Conservation (phyloP, 257 asterid genomes). For the Solanum medicagineum region DNA sequence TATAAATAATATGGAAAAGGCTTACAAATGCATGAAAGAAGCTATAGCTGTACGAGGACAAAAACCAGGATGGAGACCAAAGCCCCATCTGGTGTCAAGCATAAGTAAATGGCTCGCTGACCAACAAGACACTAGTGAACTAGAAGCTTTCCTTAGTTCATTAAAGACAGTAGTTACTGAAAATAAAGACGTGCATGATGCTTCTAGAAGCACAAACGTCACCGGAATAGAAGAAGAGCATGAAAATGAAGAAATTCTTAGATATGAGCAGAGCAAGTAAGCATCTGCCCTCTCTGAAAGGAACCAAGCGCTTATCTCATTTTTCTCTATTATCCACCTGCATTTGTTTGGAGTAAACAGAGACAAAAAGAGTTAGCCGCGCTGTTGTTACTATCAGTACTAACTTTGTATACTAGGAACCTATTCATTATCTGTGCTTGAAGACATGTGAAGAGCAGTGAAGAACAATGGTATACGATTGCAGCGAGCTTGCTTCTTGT, state of each 20-base stretch:
- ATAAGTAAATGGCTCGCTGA: slow-evolving; percentile 39
- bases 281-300: neutral
- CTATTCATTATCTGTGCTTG: neutral
- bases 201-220: slow-evolving; percentile 16
- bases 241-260: slow-evolving; percentile 18
- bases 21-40: slow-evolving; percentile 41
- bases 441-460: neutral
- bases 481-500: neutral
- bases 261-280: slow-evolving; percentile 2
- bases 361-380: neutral
- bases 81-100: slow-evolving; percentile 16
- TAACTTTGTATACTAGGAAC: neutral
- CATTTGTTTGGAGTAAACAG: neutral
- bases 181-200: slow-evolving; percentile 14
- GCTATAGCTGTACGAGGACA: slow-evolving; percentile 31
- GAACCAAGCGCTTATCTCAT: neutral
- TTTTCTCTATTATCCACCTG: neutral
- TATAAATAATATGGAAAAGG: slow-evolving; percentile 23
- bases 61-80: slow-evolving; percentile 41
- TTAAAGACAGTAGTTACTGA: slow-evolving; percentile 21
- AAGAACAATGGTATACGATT: neutral
- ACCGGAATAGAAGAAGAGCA: slow-evolving; percentile 18
- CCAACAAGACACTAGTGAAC: slow-evolving; percentile 21
- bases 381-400: neutral
- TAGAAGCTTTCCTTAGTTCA: slow-evolving; percentile 29